These are phyloP conservation scores for Jacaranda mimosifolia DNA, from an alignment of 257 asterid species.

Conservation along the genomic window DNA sequence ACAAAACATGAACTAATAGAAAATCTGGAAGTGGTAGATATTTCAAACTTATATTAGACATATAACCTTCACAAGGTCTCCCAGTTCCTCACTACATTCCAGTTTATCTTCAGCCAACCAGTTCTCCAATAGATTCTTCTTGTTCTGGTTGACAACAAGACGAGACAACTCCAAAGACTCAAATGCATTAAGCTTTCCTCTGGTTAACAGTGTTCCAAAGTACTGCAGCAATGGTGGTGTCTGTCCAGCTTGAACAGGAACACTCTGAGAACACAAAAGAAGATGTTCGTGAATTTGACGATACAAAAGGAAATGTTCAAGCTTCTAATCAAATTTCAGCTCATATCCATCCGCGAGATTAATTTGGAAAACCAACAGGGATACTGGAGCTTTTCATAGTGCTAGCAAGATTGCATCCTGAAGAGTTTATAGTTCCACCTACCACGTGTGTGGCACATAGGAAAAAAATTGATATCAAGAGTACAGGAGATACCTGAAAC, in stretches of 20 bases:
- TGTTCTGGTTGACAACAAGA: conserved; percentile 96
- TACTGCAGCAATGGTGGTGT: conserved; percentile 98
- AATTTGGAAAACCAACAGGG: too few relatives aligned
- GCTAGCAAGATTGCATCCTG: neutral
- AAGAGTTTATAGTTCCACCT: conserved; percentile 15
- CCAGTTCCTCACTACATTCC: conserved; percentile 99
- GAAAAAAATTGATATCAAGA: conserved; percentile 11
- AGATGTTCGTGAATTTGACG: conserved; percentile 4
- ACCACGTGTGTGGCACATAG: neutral
- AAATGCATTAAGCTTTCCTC: conserved; percentile 95
- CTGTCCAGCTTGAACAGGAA: conserved; percentile 99
- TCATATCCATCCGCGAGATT: neutral
- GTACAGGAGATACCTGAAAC: conserved; percentile 74
- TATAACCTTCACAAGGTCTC: conserved; percentile 97
- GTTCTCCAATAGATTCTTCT: conserved; percentile 94
- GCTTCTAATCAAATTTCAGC: conserved; percentile 26
- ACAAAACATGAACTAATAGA: conserved; percentile 1
- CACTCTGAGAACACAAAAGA: conserved; percentile 65
- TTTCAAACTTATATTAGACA: conserved; percentile 33
- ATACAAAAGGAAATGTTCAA: conserved; percentile 13
- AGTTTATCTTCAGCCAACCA: conserved; percentile 99
- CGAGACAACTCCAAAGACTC: conserved; percentile 98
- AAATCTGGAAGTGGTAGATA: conserved; percentile 13
- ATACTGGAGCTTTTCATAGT: too few relatives aligned
- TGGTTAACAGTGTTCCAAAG: conserved; percentile 92